phyloP scores from a whole-genome alignment of 495 filamentous ascomycete species.

The Hyaloscypha hepaticicola region DNA sequence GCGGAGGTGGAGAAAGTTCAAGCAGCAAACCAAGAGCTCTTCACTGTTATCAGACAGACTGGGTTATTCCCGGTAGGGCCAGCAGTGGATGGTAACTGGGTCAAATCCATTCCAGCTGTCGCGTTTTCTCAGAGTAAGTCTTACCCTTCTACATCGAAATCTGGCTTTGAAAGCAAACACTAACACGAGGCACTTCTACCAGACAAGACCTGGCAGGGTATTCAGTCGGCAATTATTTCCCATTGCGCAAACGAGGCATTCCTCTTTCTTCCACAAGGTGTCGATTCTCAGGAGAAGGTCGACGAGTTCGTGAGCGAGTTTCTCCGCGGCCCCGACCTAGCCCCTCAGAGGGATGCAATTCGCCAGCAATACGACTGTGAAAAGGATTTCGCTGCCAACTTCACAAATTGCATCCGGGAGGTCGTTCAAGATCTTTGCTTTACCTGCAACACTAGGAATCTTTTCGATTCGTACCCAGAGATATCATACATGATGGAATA shows the following conservation, averaged over 20 bases:
- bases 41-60: neutral
- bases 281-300: neutral
- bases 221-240: neutral
- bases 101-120: conserved; percentile 21
- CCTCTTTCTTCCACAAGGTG: neutral
- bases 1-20: neutral
- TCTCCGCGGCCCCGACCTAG: neutral
- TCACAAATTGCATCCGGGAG: neutral
- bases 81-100: conserved; percentile 56
- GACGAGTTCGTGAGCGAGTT: neutral
- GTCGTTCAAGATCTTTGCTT: neutral
- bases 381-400: neutral
- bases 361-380: neutral
- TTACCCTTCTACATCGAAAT: neutral
- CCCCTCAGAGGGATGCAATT: neutral
- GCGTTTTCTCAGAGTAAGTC: neutral
- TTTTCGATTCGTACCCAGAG: neutral
- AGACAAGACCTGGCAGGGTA: neutral
- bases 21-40: conserved; percentile 2
- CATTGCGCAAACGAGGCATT: neutral
- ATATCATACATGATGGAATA: conserved; percentile 7
- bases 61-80: conserved; percentile 56
- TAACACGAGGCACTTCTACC: neutral
- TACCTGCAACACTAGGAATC: neutral
- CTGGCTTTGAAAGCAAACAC: neutral